Percentiles rank a stretch among this genome's conserved stretches.
These are phyloP conservation scores for Bromus sterilis DNA, from an alignment of 176 grass and related monocot species.

Conservation along the genomic window DNA sequence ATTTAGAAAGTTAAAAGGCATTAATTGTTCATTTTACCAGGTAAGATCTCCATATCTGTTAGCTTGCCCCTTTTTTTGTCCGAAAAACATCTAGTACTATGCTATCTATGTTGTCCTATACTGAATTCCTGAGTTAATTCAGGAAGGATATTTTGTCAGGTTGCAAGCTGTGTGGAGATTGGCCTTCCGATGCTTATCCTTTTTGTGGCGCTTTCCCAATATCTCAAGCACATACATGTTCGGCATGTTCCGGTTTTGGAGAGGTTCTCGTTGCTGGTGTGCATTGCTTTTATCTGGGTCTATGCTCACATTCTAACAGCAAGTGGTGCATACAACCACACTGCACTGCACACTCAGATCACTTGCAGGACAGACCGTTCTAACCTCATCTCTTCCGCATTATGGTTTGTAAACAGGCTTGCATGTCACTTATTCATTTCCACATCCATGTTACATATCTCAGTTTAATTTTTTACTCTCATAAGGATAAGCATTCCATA, in stretches of 20 bases:
- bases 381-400: slow-evolving; percentile 84
- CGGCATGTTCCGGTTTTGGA: slow-evolving; percentile 62
- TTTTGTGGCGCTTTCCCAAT: slow-evolving; percentile 77
- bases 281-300: slow-evolving; percentile 70
- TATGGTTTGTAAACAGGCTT: slow-evolving; percentile 41
- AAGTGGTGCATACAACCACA: slow-evolving; percentile 73
- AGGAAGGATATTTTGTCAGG: slow-evolving; percentile 35
- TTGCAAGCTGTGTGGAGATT: slow-evolving; percentile 90
- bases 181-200: slow-evolving; percentile 86
- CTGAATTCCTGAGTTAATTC: slow-evolving; percentile 8
- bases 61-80: not conserved
- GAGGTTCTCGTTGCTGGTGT: slow-evolving; percentile 79
- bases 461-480: not conserved
- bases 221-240: slow-evolving; percentile 67
- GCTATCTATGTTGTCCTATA: not conserved
- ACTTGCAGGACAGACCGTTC: slow-evolving; percentile 72
- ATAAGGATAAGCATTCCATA: slow-evolving; percentile 94
- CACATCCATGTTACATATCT: not conserved
- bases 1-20: not conserved
- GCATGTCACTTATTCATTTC: not conserved
- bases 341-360: slow-evolving; percentile 59
- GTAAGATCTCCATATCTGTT: not conserved
- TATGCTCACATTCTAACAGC: slow-evolving; percentile 89
- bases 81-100: not conserved
- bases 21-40: not conserved